Evolutionary conservation across 192 early-diverging fungal genomes (phyloP), one percentile per base, ranked within the genome.

Genomic region (Podila horticola): DNA sequence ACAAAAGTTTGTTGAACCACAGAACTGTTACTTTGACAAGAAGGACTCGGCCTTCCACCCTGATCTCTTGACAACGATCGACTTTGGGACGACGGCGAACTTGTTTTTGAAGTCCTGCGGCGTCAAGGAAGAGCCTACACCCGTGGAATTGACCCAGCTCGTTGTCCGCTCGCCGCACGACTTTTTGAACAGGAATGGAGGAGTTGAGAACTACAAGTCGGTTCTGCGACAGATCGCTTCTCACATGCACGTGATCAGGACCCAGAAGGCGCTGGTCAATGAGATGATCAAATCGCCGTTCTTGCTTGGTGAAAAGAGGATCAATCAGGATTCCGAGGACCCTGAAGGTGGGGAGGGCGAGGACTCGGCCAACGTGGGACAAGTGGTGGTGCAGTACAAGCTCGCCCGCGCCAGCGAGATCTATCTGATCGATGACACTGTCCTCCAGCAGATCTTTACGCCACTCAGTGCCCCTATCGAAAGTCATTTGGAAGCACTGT

Each of bases 91-190:
- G 0, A 50, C 82, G 2, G 95, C 93, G 13, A 93, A 95, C 74
- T 76, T 86, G 11, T 97, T 97, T 63, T 76, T 97, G 52, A 89
- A 90, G 31, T 86, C 89, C 2, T 97, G 96, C 68, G 96, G 96
- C 60, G 93, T 96, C 13, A 92, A 92, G 64, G 90, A 93, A 41
- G 92, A 94, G 61, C 95, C 95, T 0, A 88, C 92, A 0, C 90
- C 93, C 2, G 52, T 88, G 19, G 95, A 97, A 36, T 69, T 96
- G 38, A 88, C 95, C 0, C 72, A 85, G 12, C 83, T 90, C 59
- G 74, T 97, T 12, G 88, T 94, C 0, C 84, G 85, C 3, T 77
- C 87, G 0, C 91, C 92, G 5, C 63, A 83, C 0, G 48, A 86
- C 28, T 91, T 94, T 79, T 83, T 92, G 71, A 85, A 87, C 38